phyloP scores from a whole-genome alignment of 495 filamentous ascomycete genomes.

The Pyrenopolyporus hunteri region DNA sequence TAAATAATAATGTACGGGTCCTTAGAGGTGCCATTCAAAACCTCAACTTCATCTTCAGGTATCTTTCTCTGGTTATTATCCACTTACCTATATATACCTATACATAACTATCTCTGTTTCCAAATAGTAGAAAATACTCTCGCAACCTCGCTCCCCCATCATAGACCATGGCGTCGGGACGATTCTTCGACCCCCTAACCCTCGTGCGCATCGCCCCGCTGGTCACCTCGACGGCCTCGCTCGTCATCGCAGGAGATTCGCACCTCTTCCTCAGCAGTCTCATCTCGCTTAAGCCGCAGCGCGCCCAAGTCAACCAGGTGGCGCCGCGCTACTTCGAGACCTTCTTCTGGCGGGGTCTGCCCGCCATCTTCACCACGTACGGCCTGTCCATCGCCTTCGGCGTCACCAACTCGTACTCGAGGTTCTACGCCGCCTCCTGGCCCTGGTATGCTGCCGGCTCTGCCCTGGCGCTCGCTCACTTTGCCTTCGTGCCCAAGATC shows the following conservation, averaged over 20 bases:
- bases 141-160: background rate
- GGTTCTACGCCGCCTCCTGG: slow-evolving; percentile 17
- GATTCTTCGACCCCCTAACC: slow-evolving; percentile 47
- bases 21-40: background rate
- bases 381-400: slow-evolving; percentile 34
- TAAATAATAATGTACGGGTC: slow-evolving; percentile 17
- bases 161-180: slow-evolving; percentile 45
- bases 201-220: slow-evolving; percentile 48
- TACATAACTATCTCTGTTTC: background rate
- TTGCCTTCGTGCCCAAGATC: slow-evolving; percentile 39
- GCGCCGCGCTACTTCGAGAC: slow-evolving; percentile 39
- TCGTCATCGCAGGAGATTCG: slow-evolving; percentile 46
- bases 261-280: slow-evolving; percentile 41
- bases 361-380: slow-evolving; percentile 27
- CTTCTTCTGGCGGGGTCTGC: slow-evolving; percentile 38
- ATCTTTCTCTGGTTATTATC: background rate
- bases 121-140: background rate
- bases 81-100: background rate
- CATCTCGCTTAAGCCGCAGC: slow-evolving; percentile 18
- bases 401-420: slow-evolving; percentile 29
- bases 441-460: slow-evolving; percentile 39
- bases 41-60: background rate
- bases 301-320: slow-evolving; percentile 30
- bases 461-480: slow-evolving; percentile 29
- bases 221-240: slow-evolving; percentile 48